Base-by-base conservation (phyloP, 2,329 filamentous ascomycete genomes). In the Sporothrix brasiliensis region DNA sequence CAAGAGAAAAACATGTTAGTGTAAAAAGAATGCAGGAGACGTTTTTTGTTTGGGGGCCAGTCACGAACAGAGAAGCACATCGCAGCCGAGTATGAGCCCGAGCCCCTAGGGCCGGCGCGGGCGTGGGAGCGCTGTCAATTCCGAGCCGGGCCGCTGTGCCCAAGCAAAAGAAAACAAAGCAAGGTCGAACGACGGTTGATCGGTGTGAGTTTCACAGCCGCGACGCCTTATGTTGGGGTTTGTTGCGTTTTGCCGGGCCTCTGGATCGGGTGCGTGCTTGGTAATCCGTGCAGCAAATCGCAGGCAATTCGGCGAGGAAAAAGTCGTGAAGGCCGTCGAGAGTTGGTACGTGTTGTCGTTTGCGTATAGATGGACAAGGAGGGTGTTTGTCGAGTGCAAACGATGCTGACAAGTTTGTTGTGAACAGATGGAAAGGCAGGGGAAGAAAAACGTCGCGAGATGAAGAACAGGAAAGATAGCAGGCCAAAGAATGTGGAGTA, bases 81-180 rank as follows among this genome's bases (percentile, higher is more conserved):
- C n/a, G 68, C 27, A 14, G 41, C 39, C 58, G 34, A 44, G 30
- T 21, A 16, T 44, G 63, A 52, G 66, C 70, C 70, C 41, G 61
- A 60, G 60, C 70, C 70, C 24, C 30, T 53, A 69, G 70, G 70
- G 60, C 67, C 67, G 70, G 70, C 70, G 30, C 67, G 60, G 53
- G 34, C 16, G 53, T 44, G 56, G 70, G 52, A 47, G 52, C 30
- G 58, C 50, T 41, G 60, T 66, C 65, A 60, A 56, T 44, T 27
- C 41, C 3, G 24, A 21, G 41, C 63, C 41, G 60, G 49, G 69
- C 69, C 34, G 61, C n/a, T 53, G 47, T n/a, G 61, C 53, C 69
- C 52, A 24, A 27, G 39, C 21, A 53, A 21, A 70, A 14, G 63
- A 27, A 41, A 44, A 49, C 47, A 41, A 47, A 52, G 30, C 19